Evolutionary conservation across 805 yeast genomes (phyloP).

Genomic region (Debaryomyces castellii): DNA sequence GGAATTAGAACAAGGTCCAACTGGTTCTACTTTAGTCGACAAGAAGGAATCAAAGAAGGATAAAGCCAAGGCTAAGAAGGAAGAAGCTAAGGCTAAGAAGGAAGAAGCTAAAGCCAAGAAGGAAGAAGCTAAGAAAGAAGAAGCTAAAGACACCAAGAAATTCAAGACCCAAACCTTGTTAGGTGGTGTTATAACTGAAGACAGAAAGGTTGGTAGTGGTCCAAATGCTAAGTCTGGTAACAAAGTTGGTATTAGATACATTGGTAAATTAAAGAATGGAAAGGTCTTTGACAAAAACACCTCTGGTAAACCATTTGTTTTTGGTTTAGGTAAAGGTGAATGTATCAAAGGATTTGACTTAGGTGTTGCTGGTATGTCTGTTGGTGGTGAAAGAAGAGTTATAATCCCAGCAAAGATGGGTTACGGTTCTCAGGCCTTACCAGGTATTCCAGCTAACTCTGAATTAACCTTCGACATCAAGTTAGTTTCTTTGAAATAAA

Average conservation of each 20-base stretch:
- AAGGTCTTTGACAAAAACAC: constrained; percentile 96
- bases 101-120: constrained; percentile 27
- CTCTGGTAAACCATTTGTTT: constrained; percentile 91
- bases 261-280: constrained; percentile 96
- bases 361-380: constrained; percentile 98
- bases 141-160: constrained; percentile 30
- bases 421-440: constrained; percentile 89
- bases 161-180: constrained; percentile 75
- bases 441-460: constrained; percentile 97
- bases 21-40: constrained; percentile 44
- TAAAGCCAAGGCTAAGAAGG: constrained; percentile 27
- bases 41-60: constrained; percentile 25
- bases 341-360: constrained; percentile 98
- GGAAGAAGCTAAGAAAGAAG: constrained; percentile 26
- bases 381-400: constrained; percentile 98
- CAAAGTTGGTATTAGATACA: constrained; percentile 94
- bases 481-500: constrained; percentile 84
- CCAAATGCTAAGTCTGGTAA: constrained; percentile 83
- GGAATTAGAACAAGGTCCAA: constrained; percentile 93
- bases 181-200: constrained; percentile 94
- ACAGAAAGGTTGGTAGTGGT: constrained; percentile 87
- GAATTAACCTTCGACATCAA: constrained; percentile 96
- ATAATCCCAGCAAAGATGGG: constrained; percentile 95
- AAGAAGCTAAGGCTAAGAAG: constrained; percentile 21
- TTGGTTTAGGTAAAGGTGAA: constrained; percentile 93